These are phyloP conservation scores for Microdochium bolleyi DNA, from an alignment of 2,329 filamentous ascomycete species.

Conservation along the genomic window DNA sequence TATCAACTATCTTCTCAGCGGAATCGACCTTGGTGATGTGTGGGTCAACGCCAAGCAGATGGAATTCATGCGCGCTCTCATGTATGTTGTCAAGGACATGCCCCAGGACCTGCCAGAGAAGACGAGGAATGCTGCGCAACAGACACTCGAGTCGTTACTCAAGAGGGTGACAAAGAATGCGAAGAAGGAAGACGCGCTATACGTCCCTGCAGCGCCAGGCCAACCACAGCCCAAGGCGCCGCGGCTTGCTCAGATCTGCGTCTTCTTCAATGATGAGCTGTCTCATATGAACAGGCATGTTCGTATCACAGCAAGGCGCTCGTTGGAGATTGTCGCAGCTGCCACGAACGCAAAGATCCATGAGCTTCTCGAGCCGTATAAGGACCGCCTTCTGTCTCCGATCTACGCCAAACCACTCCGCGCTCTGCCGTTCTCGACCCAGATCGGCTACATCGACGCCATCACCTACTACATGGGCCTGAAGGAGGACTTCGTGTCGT, in stretches of 20 bases:
- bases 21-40: slow-evolving; percentile 71
- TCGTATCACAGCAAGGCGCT: slow-evolving; percentile 74
- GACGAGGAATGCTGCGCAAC: slow-evolving; percentile 74
- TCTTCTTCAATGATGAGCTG: slow-evolving; percentile 78
- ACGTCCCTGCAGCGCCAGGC: slow-evolving; percentile 25
- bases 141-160: slow-evolving; percentile 73
- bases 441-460: slow-evolving; percentile 97
- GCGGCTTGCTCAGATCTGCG: slow-evolving; percentile 69
- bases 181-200: slow-evolving; percentile 67
- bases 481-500: slow-evolving; percentile 80
- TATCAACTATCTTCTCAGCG: slow-evolving; percentile 79
- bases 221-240: slow-evolving; percentile 41
- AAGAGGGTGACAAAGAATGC: slow-evolving; percentile 70
- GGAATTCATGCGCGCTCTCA: slow-evolving; percentile 82
- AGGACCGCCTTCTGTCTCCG: slow-evolving; percentile 78
- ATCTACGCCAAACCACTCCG: slow-evolving; percentile 94
- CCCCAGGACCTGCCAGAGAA: slow-evolving; percentile 87
- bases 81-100: slow-evolving; percentile 98
- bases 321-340: slow-evolving; percentile 73
- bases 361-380: slow-evolving; percentile 83
- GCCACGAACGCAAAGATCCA: slow-evolving; percentile 72
- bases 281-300: slow-evolving; percentile 96
- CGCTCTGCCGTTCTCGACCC: slow-evolving; percentile 85
- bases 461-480: slow-evolving; percentile 91
- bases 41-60: slow-evolving; percentile 81